Conservation (phyloP, 345 rosid species). For the Linum tenue region DNA sequence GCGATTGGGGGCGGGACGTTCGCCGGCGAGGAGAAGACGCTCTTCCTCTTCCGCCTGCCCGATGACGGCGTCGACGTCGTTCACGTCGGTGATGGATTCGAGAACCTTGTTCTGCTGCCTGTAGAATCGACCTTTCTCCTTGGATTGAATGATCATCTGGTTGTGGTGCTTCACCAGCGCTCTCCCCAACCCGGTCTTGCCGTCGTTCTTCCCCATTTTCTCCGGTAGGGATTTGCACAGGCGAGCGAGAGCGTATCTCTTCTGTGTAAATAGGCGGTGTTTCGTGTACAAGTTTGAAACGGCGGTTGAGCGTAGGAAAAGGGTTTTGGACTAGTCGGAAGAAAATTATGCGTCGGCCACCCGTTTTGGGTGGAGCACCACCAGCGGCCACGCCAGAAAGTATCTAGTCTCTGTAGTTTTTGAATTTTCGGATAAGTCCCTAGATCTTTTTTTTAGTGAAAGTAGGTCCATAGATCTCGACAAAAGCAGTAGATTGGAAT, state of each 20-base stretch:
- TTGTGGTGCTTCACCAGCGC: conserved; percentile 84
- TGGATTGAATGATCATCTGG: conserved; percentile 68
- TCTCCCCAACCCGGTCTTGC: conserved; percentile 64
- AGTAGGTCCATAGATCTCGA: too few relatives aligned
- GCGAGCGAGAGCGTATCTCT: not conserved
- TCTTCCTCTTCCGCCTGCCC: conserved; percentile 66
- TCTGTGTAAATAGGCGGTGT: not conserved
- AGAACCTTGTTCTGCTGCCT: conserved; percentile 60
- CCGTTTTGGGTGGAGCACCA: too few relatives aligned
- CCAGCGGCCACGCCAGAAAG: too few relatives aligned
- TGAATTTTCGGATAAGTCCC: too few relatives aligned
- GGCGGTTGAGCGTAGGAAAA: not conserved
- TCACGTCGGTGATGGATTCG: conserved; percentile 70
- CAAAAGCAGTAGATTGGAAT: too few relatives aligned
- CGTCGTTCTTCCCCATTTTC: conserved; percentile 66
- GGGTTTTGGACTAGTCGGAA: not conserved
- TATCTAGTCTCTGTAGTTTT: too few relatives aligned
- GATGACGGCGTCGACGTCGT: conserved; percentile 76
- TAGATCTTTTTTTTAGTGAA: too few relatives aligned
- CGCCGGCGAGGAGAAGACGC: conserved; percentile 28
- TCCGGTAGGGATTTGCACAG: not conserved
- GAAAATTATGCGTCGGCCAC: too few relatives aligned
- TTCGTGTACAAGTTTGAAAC: not conserved
- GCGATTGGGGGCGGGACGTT: conserved; percentile 31
- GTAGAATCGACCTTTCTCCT: conserved; percentile 64